Evolutionary conservation across 108 stramenopile species (phyloP).

Genomic region (Ochromonas danica): DNA sequence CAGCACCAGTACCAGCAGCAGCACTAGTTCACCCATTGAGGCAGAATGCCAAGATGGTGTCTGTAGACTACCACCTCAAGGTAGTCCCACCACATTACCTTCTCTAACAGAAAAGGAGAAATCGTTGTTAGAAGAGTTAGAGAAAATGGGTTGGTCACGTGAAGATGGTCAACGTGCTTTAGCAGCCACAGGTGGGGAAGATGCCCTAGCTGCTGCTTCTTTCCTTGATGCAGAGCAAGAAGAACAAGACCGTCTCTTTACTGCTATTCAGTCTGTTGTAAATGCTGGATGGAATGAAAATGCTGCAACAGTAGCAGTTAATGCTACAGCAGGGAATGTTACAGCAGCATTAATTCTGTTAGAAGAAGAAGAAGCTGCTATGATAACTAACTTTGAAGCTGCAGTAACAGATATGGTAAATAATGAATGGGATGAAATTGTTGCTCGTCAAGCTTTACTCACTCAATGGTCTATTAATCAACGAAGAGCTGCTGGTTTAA

Average conservation of each 20-base stretch:
- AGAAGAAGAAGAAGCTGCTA: background rate
- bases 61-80: no score
- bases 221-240: background rate
- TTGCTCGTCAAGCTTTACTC: slow-evolving; percentile 48
- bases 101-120: no score
- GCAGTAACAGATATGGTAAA: slow-evolving; percentile 38
- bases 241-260: background rate
- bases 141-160: background rate
- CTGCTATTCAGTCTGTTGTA: background rate
- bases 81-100: no score
- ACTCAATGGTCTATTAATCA: slow-evolving; percentile 48
- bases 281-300: background rate
- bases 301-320: background rate
- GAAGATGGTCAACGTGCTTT: background rate
- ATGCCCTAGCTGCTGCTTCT: background rate
- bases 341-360: slow-evolving; percentile 3
- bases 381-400: slow-evolving; percentile 1
- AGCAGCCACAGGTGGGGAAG: background rate
- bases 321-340: background rate
- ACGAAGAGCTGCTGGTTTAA: slow-evolving; percentile 26
- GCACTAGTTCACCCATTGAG: no score
- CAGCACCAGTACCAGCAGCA: no score
- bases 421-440: slow-evolving; percentile 53
- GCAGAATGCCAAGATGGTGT: no score
- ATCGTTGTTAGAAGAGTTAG: no score